Base-by-base conservation (phyloP, 352 stramenopile species). In the Phytophthora boehmeriae region DNA sequence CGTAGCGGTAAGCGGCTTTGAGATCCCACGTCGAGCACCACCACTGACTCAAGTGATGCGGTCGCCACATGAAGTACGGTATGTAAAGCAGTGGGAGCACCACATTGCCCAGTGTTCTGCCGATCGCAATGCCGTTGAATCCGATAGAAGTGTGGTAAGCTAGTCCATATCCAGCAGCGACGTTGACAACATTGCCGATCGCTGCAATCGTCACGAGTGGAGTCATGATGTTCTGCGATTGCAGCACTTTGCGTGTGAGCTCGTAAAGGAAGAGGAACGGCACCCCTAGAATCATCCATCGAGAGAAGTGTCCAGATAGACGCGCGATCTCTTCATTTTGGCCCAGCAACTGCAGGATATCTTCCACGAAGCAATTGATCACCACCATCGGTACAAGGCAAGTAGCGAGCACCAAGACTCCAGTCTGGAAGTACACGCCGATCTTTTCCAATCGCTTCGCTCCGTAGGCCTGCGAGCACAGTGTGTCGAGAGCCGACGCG, bases 201-300 rank as follows among this genome's bases (percentile, higher is more conserved):
- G 83, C 47, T 4, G 78, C 74, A 10, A 88, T 76, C 27, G 75
- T 42, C 17, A 93, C 71, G 63, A 95, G 80, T 16, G 85, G 80
- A 5, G 63, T 42, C 38, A 86, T 69, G 42, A 92, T 80, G 58
- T 89, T 88, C 53, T 90, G 74, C 0, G 87, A 70, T 54, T 92
- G 81, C 4, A 84, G 66, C 16, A 87, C 66, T 50, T 93, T 93
- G 38, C 83, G 76, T 4, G 89, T 52, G 25, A 92, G 62, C 64
- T 96, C 85, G 63, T 91, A 96, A 6, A 77, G 52, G 44, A 90
- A 94, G 2, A 90, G 28, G 54, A 83, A 89, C 19, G 85, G 83
- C 39, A 79, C 22, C 20, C 83, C 78, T 1, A 68, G 72, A 6
- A 95, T 44, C 28, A 75, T 69, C 58, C 81, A 86, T 4, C 79